Evolutionary conservation across 2,329 filamentous ascomycete genomes (phyloP), one percentile per base, ranked within the genome.

Genomic region (Ophiocordyceps unilateralis): DNA sequence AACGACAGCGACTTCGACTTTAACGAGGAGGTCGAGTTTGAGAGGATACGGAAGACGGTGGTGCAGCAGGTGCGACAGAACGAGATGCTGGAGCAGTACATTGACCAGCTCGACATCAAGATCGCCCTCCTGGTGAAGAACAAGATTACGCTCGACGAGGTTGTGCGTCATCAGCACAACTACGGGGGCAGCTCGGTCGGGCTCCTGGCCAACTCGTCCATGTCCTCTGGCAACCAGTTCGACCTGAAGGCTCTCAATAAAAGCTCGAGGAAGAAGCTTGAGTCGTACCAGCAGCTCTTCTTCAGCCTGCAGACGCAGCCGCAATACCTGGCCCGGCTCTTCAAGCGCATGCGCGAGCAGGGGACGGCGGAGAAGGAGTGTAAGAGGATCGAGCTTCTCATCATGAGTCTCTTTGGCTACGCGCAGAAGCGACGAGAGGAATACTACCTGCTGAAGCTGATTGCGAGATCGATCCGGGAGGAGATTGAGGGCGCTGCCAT

Each of bases 1-100:
- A 98, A 96, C 55, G 91, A 98, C 61, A 96, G 87, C 54, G 89
- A 95, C 56, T 94, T 98, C 54, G 91, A 98, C 58, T 98, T 98
- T 62, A 93, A 98, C 57, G 89, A 96, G 58, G 91, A 98, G 59
- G 81, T 98, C 42, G 91, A 98, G 58, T 95, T 96, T 51, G 91
- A 98, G 61, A 77, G 88, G 40, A 69, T 96, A 56, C 78, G 93
- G 43, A 95, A 96, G 68, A 93, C 85, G 4, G 91, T 98, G 15
- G 88, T 98, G 7, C 88, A 96, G 57, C 88, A 96, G 57, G 91
- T 98, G 10, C 81, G 89, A 40, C 88, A 95, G 53, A 98, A 98
- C 55, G 91, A 98, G 63, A 80, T 93, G 68, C 77, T 93, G 34
- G 91, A 98, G 63, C 87, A 95, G 58, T 98, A 98, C 56, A 94